Evolutionary conservation across 768 basidiomycete species (phyloP).

Genomic region (Boletus sp.): DNA sequence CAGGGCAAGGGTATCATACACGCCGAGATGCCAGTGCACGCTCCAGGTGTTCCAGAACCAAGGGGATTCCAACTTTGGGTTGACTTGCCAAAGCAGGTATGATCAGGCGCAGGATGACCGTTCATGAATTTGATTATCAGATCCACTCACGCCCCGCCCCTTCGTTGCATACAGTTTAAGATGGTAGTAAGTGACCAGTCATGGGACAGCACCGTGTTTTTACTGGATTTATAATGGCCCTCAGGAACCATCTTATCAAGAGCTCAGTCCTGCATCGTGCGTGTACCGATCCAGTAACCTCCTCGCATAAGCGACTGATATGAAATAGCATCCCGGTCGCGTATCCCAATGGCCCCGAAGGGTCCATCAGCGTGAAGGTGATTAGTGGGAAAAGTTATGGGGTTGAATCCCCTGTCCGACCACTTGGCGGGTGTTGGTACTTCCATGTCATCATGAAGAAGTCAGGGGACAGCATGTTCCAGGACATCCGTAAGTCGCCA

Average conservation of each 20-base stretch:
- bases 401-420: slow-evolving; percentile 82
- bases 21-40: slow-evolving; percentile 87
- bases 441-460: slow-evolving; percentile 73
- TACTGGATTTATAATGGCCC: not conserved
- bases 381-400: slow-evolving; percentile 90
- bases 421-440: slow-evolving; percentile 93
- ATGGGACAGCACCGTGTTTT: not conserved
- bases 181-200: slow-evolving; percentile 52
- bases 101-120: slow-evolving; percentile 1
- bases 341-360: slow-evolving; percentile 67
- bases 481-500: slow-evolving; percentile 68
- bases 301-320: not conserved
- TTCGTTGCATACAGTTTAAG: slow-evolving; percentile 55
- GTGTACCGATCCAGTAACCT: slow-evolving; percentile 17
- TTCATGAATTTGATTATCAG: not conserved
- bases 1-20: slow-evolving; percentile 72
- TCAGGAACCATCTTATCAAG: slow-evolving; percentile 81
- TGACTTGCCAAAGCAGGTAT: slow-evolving; percentile 69
- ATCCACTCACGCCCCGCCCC: slow-evolving; percentile 19
- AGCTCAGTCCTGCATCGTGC: slow-evolving; percentile 64
- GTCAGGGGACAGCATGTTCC: slow-evolving; percentile 64
- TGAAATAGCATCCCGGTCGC: slow-evolving; percentile 63
- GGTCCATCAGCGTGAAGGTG: slow-evolving; percentile 71
- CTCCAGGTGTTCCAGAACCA: slow-evolving; percentile 63
- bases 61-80: slow-evolving; percentile 88